A percentile compares a stretch with the other conserved stretches of the same genome.
phyloP scores from a whole-genome alignment of 164 flowering plant species.

The Macadamia tetraphylla region DNA sequence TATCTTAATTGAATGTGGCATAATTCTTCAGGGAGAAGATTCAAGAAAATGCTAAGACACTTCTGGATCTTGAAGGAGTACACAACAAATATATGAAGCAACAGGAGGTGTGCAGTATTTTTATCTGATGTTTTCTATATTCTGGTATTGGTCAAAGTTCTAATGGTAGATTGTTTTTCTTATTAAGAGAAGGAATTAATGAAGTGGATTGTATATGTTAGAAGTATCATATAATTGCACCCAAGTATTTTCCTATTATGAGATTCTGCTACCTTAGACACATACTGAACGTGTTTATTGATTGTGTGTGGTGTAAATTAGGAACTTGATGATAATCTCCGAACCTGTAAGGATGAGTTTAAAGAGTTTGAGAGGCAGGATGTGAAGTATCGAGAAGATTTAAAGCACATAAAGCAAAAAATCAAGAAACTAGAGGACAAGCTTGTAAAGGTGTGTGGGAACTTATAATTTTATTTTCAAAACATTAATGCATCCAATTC shows the following conservation, averaged over 20 bases:
- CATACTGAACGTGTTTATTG: neutral
- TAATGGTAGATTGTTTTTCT: neutral
- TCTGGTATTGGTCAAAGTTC: neutral
- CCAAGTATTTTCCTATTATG: neutral
- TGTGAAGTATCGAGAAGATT: conserved; percentile 76
- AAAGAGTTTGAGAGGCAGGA: conserved; percentile 97
- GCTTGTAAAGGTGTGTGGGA: conserved; percentile 53
- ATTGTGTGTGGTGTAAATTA: conserved; percentile 15
- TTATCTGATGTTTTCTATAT: neutral
- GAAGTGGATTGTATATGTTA: neutral
- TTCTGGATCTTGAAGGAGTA: conserved; percentile 79
- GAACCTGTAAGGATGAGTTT: conserved; percentile 67
- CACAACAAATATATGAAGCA: conserved; percentile 59
- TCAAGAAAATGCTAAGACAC: conserved; percentile 34
- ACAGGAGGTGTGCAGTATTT: conserved; percentile 58
- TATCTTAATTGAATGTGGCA: neutral
- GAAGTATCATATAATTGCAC: neutral
- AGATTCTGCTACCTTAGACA: neutral
- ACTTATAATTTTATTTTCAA: neutral
- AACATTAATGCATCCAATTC: conserved; percentile 7
- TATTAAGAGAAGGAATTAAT: neutral
- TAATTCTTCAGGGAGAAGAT: conserved; percentile 58
- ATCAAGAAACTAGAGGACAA: conserved; percentile 84
- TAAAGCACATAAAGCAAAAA: conserved; percentile 80
- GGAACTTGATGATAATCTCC: conserved; percentile 67